These are phyloP conservation scores for Pseudopyricularia cyperi DNA, from an alignment of 2,329 filamentous ascomycete species.

Conservation along the genomic window DNA sequence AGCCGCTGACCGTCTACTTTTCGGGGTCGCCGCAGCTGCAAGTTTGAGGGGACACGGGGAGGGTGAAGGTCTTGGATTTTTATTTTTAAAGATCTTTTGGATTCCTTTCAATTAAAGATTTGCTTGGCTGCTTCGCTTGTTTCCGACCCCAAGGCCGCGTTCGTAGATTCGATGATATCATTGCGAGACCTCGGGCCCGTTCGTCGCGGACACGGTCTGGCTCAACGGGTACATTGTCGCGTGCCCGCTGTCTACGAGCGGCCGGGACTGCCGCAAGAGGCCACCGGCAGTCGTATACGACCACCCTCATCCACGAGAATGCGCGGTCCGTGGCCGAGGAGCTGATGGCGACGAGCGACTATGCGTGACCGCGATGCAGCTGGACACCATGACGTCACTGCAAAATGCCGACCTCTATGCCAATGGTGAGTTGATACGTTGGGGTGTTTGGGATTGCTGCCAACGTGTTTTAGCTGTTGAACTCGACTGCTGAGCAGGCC, in stretches of 20 bases:
- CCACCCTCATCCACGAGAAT: not conserved
- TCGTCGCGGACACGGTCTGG: not conserved
- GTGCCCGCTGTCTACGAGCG: not conserved
- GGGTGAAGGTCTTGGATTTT: not conserved
- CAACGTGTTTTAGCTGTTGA: not conserved
- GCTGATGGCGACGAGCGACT: not conserved
- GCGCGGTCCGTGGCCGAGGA: not conserved
- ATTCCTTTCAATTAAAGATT: too few relatives aligned
- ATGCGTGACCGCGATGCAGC: not conserved
- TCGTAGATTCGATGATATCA: too few relatives aligned
- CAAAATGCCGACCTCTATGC: not conserved
- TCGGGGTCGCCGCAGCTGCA: constrained; percentile 1
- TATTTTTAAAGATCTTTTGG: too few relatives aligned
- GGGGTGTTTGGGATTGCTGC: not conserved
- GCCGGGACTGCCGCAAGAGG: not conserved
- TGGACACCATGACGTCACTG: not conserved
- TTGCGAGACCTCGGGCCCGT: not conserved
- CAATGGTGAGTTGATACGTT: not conserved
- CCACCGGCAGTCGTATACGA: not conserved
- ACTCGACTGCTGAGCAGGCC: not conserved
- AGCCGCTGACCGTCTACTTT: constrained; percentile 8
- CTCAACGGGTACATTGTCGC: not conserved
- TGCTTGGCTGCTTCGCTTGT: too few relatives aligned
- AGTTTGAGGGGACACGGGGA: not conserved
- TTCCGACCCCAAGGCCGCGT: too few relatives aligned